Percentiles rank a stretch among this genome's conserved stretches.
Evolutionary conservation across 2,329 filamentous ascomycete species (phyloP).

Genomic region (Neonectria punicea): DNA sequence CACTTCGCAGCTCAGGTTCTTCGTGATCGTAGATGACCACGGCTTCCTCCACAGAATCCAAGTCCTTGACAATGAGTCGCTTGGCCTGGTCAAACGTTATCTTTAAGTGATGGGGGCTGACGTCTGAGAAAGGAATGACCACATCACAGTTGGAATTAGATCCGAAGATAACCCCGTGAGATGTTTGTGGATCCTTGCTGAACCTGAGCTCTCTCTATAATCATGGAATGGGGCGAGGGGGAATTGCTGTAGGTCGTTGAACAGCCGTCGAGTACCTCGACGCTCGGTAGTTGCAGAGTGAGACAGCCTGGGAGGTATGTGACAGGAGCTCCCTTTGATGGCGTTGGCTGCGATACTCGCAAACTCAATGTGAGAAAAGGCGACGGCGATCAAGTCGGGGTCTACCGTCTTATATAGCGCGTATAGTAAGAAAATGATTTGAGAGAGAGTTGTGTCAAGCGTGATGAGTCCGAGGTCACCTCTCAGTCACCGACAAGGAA

Average conservation of each 20-base stretch:
- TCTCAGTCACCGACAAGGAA: no score
- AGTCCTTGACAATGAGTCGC: conserved; percentile 35
- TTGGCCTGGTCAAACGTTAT: conserved; percentile 35
- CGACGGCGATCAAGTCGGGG: conserved; percentile 2
- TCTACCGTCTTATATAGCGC: no score
- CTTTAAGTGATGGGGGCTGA: conserved; percentile 30
- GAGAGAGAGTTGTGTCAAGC: no score
- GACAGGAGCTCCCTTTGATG: no score
- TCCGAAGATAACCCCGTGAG: conserved; percentile 30
- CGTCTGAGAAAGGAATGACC: conserved; percentile 5
- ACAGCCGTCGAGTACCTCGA: no score
- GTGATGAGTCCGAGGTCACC: no score
- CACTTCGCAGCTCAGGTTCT: conserved; percentile 29
- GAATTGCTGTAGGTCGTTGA: no score
- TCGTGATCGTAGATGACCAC: conserved; percentile 37
- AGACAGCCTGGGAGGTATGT: no score
- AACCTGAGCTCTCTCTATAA: conserved; percentile 18
- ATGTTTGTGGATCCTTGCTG: conserved; percentile 27
- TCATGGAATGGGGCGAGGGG: no score
- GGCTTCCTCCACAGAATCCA: conserved; percentile 34
- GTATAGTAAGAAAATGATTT: no score
- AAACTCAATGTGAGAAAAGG: neutral
- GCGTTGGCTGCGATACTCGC: no score
- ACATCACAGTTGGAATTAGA: conserved; percentile 27
- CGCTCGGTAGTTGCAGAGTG: no score